Base-by-base conservation (phyloP, 345 rosid species). In the Salix dunnii region DNA sequence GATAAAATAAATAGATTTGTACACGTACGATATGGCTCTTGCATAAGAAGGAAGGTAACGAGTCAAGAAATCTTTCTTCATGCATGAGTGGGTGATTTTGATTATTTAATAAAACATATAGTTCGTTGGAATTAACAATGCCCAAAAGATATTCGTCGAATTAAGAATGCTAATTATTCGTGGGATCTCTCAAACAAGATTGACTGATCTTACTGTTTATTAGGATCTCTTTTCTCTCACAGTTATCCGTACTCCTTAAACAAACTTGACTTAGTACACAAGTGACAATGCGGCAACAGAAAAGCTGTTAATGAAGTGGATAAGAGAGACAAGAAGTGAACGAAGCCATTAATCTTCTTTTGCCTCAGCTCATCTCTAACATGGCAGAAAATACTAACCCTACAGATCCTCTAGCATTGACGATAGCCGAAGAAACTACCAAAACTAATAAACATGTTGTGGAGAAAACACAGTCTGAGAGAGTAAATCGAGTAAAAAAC, bases 401-500 rank as follows among this genome's bases (percentile, higher is more conserved):
- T 33, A 8, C 12, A 6, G 70, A 60, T 25, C 21, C 67, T 30
- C 14, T 60, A 33, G 75, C 75, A 30, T 21, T 62, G 30, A 28
- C 14, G 33, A 23, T 53, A 33, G 6, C 33, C 7, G 65, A 55
- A 13, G 75, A 72, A 20, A 14, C 25, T 17, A n/a, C 27, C 28
- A 72, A 72, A 72, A 27, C 65, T 23, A 69, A 25, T 23, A 58
- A 55, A 23, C 2, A 21, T 13, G 46, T 7, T 3, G 17, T 2
- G 36, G 66, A 55, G n/a, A 33, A 21, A 7, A 21, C 23, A 21
- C 2, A 53, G 25, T 53, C 60, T 53, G 81, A 72, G 3, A 78
- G 80, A 76, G 33, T 23, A 30, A 36, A 49, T 20, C n/a, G 20
- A 46, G 72, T 58, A 20, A 87, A 85, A 79, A 84, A 55, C 2